Evolutionary conservation across 2,329 filamentous ascomycete species (phyloP), one percentile per base, ranked within the genome.

Genomic region (Exophiala xenobiotica): DNA sequence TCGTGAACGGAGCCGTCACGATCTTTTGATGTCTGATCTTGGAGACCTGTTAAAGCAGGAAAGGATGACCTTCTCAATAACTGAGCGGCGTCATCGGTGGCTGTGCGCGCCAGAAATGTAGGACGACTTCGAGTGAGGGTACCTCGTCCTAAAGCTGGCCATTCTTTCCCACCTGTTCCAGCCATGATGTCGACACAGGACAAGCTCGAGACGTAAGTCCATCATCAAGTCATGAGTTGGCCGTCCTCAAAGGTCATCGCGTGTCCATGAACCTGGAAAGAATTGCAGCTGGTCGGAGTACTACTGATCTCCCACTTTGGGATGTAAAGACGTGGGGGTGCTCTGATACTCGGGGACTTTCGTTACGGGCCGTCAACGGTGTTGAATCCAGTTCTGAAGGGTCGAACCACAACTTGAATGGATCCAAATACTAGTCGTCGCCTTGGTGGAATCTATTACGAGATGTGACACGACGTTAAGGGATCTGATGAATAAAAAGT

Each of bases 91-190:
- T 71, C 68, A 59, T 78, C 75, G 43, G 64, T 67, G 18, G 75
- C 74, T 18, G 73, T 70, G 14, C 70, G 67, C 16, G 73, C 64
- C 42, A 71, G 67, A 59, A 78, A 78, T 56, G 70, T 76, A 23
- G 74, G 69, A 61, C 64, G 57, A 40, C 63, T 62, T 46, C 61
- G 51, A 12, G 52, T 47, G 19, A 57, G 43, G 31, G 54, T 57
- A n/a, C 59, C 54, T 46, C 56, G 46, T 27, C 51, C 55, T 23
- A 53, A 41, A 14, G 45, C 51, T 9, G 59, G 51, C 57, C 55
- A 60, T 35, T 45, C 51, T 40, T 52, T 56, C 33, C 48, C 42
- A 49, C 49, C 53, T 27, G 42, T 53, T 22, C 49, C 51, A 35
- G 51, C 50, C 59, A 58, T 61, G 35, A 31, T 53, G 27, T 23